Base-by-base conservation (phyloP, 2,329 filamentous ascomycete genomes). In the Triangularia verruculosa region DNA sequence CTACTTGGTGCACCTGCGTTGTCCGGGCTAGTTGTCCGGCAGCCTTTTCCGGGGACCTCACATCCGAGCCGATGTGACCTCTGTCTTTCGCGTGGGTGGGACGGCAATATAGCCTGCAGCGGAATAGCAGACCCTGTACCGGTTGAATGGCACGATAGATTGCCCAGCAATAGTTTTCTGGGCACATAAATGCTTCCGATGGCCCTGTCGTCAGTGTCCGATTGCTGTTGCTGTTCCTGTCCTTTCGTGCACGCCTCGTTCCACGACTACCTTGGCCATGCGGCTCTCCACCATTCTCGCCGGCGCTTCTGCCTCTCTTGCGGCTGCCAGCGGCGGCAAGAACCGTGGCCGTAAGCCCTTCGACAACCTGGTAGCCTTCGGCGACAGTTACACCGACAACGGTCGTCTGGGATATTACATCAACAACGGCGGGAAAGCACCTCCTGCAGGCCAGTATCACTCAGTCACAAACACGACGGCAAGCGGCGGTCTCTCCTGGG, bases 341-440 rank as follows among this genome's bases (percentile, higher is more conserved):
- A 12, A 62, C 63, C 52, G 58, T 47, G 22, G 51, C 34, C 20
- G 17, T 9, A 51, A 32, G 22, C 57, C 64, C 4, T 86, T 91
- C 72, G 80, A 85, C 27, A 88, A 85, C 57, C 73, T 92, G 39
- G 83, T 92, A 43, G 82, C 86, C 0, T 92, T 93, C 72, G 89
- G 90, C 12, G 89, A 92, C 74, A 91, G 88, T 74, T 93, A 89
- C 71, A 91, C 89, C 0, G 91, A 93, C 71, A 88, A 92, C 70
- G 85, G 83, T 12, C 84, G 90, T 9, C 73, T 91, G 9, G 71
- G 72, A 9, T 92, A 91, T 72, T 89, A 93, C 71, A 76, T 78
- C 63, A 75, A 70, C 32, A 78, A 89, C 68, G 79, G 86, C 69
- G 86, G 85, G 51, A 76, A 78, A 5, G 79, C 85, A 0, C 90